Conservation (phyloP, 2,329 filamentous ascomycete species). For the Epichloe baconii region DNA sequence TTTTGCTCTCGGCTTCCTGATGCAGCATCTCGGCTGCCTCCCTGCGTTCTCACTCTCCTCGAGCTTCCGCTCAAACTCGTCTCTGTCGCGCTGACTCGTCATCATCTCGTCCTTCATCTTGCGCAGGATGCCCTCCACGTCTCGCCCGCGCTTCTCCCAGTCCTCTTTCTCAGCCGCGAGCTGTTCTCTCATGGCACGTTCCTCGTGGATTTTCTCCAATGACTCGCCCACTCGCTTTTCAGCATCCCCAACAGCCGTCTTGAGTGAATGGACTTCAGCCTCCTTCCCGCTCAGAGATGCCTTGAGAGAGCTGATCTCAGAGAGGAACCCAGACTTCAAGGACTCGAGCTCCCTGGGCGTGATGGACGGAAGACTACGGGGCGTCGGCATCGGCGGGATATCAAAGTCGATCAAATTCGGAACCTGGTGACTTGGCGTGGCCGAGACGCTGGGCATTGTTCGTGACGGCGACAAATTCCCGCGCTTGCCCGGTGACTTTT, state of each 20-base stretch:
- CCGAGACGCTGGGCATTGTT: conserved; percentile 17
- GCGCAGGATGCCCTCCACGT: conserved; percentile 71
- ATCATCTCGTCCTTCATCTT: conserved; percentile 74
- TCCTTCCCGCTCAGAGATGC: conserved; percentile 87
- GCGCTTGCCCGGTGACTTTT: conserved; percentile 35
- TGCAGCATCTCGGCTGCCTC: conserved; percentile 65
- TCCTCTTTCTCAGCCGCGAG: conserved; percentile 61
- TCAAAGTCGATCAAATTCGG: conserved; percentile 64
- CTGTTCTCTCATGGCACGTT: conserved; percentile 55
- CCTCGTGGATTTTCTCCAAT: conserved; percentile 70
- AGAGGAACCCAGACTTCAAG: conserved; percentile 79
- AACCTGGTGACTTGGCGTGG: conserved; percentile 41
- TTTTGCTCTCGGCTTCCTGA: conserved; percentile 62
- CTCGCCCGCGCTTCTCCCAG: conserved; percentile 74
- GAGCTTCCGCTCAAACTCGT: conserved; percentile 61
- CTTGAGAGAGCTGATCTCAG: conserved; percentile 87
- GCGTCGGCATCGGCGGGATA: conserved; percentile 84
- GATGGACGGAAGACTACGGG: conserved; percentile 78
- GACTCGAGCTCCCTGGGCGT: conserved; percentile 87
- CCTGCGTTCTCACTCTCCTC: conserved; percentile 64
- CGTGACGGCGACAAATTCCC: conserved; percentile 19
- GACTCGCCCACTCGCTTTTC: conserved; percentile 84
- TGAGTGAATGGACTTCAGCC: conserved; percentile 77
- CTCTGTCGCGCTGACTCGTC: conserved; percentile 63
- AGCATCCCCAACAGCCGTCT: conserved; percentile 76